Percentiles rank a stretch among this genome's conserved stretches.
Conservation (phyloP, 306 rosid species). For the Heteromeles arbutifolia region DNA sequence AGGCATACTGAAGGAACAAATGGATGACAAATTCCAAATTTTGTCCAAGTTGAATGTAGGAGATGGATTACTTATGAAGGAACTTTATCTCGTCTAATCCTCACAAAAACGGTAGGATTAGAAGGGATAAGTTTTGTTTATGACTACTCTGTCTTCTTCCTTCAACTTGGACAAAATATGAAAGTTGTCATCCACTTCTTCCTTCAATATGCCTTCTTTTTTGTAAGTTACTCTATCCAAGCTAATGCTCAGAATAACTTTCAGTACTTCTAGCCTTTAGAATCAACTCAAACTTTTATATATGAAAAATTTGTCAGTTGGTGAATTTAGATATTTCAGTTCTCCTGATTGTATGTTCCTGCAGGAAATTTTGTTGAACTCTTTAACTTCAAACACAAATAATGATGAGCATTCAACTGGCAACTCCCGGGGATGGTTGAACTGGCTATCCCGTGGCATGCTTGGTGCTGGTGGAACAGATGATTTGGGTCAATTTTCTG, state of each 20-base stretch:
- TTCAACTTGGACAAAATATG: no score
- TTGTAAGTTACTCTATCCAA: no score
- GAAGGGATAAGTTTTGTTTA: no score
- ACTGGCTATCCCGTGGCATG: conserved; percentile 97
- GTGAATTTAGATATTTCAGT: not conserved
- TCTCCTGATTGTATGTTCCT: not conserved
- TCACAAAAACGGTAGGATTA: no score
- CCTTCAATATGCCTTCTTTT: no score
- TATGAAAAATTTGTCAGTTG: not conserved
- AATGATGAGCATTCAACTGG: conserved; percentile 52
- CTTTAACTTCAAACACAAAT: conserved; percentile 33
- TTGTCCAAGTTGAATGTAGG: no score
- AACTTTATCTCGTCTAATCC: no score
- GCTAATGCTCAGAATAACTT: not conserved
- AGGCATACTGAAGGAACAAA: no score
- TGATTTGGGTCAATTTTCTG: conserved; percentile 91
- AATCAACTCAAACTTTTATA: conserved; percentile 7
- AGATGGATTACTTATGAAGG: no score
- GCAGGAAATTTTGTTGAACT: conserved; percentile 53
- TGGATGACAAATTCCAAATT: no score
- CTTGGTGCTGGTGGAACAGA: conserved; percentile 99
- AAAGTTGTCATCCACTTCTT: no score
- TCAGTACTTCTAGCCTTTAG: conserved; percentile 10
- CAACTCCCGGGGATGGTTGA: conserved; percentile 84
- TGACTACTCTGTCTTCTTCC: no score